These are phyloP conservation scores for Fusarium transvaalense DNA, from an alignment of 2,329 filamentous ascomycete species.

Conservation along the genomic window DNA sequence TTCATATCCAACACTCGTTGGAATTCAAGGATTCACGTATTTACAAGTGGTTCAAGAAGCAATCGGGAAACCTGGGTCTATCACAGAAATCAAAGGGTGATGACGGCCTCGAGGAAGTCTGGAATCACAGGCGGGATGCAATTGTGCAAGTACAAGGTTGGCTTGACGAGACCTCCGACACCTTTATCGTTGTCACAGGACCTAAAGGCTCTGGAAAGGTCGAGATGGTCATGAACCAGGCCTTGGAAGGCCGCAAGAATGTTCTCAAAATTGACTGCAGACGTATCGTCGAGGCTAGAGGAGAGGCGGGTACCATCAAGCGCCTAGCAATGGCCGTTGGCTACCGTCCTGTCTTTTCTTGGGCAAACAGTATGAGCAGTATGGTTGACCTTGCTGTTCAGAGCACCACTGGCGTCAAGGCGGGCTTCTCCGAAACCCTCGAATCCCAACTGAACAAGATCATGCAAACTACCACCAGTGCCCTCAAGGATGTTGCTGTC, in stretches of 20 bases:
- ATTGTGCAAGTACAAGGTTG: constrained; percentile 87
- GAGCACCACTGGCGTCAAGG: constrained; percentile 92
- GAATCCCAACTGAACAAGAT: constrained; percentile 93
- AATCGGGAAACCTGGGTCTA: constrained; percentile 74
- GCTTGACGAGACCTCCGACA: constrained; percentile 89
- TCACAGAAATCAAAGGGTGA: constrained; percentile 69
- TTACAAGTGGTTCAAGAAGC: constrained; percentile 81
- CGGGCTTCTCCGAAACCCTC: constrained; percentile 92
- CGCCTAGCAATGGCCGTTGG: constrained; percentile 86
- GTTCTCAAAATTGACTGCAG: constrained; percentile 93
- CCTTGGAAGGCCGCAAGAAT: constrained; percentile 79
- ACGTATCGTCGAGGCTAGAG: constrained; percentile 88
- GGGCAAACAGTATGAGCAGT: constrained; percentile 95
- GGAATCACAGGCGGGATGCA: constrained; percentile 85
- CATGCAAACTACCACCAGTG: constrained; percentile 82
- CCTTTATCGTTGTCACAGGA: constrained; percentile 93
- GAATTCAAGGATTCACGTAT: constrained; percentile 78
- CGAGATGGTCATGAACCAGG: constrained; percentile 88
- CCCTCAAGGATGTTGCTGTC: constrained; percentile 82
- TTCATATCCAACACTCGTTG: constrained; percentile 84
- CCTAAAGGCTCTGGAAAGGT: constrained; percentile 92
- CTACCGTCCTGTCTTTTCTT: constrained; percentile 93
- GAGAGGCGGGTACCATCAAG: constrained; percentile 86
- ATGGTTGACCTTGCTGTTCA: constrained; percentile 93
- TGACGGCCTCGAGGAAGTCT: constrained; percentile 81